phyloP scores from a whole-genome alignment of 1,139 yeast species.

The Suhomyces maxii region DNA sequence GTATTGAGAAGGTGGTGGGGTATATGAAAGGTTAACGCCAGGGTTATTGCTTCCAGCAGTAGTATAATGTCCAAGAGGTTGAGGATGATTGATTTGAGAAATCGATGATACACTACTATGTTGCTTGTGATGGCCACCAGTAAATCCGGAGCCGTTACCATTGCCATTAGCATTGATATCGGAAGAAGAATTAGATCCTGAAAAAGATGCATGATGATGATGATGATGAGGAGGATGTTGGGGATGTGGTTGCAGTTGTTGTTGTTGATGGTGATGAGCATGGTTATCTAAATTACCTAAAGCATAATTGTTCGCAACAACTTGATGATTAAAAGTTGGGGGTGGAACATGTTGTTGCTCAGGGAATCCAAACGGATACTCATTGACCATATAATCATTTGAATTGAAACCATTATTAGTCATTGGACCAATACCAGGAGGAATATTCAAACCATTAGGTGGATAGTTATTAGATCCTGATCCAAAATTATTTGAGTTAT shows the following conservation, averaged over 20 bases:
- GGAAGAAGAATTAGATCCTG: constrained; percentile 5
- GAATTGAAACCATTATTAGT: constrained; percentile 2
- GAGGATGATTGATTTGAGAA: constrained; percentile 11
- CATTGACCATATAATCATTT: constrained; percentile 14
- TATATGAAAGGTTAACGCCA: background rate
- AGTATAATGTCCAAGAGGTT: constrained; percentile 11
- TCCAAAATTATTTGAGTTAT: constrained; percentile 1
- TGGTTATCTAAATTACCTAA: constrained; percentile 5
- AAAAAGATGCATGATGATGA: constrained; percentile 6
- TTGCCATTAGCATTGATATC: constrained; percentile 5
- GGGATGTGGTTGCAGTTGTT: background rate
- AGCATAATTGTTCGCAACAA: constrained; percentile 3
- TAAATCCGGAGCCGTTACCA: constrained; percentile 2
- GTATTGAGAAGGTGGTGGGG: constrained; percentile 5
- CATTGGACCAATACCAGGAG: constrained; percentile 1
- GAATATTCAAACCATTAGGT: constrained; percentile 1
- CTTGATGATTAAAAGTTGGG: constrained; percentile 2
- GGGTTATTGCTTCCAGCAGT: constrained; percentile 3
- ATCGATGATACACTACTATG: constrained; percentile 12
- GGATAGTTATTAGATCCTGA: background rate
- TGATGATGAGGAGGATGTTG: constrained; percentile 2
- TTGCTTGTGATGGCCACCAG: constrained; percentile 6
- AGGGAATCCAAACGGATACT: constrained; percentile 17
- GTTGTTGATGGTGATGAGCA: background rate
- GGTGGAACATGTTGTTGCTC: constrained; percentile 2